Base-by-base conservation (phyloP, 129 eudicot genomes). In the Flaveria robusta region DNA sequence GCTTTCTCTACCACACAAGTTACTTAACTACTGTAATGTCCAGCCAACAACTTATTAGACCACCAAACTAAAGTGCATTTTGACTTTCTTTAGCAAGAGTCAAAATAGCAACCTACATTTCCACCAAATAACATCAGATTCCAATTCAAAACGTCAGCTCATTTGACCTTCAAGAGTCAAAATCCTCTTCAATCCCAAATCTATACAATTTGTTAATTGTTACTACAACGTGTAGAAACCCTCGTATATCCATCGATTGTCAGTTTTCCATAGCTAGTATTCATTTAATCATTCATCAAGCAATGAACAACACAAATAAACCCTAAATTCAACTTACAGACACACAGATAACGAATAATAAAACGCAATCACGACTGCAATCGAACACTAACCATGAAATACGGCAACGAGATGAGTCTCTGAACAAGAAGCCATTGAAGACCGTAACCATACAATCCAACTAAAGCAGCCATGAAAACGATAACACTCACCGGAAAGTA, bases 381-480 rank as follows among this genome's bases (percentile, higher is more conserved):
- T 65, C 47, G 31, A 69, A 55, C 31, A 78, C 87, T 79, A 24
- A 90, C 91, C 93, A 84, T 59, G 70, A 82, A 31, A 84, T 87
- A 90, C 51, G 96, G 96, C 59, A 87, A 74, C 10, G 80, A 66
- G 68, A 88, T 22, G 26, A 87, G 14, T 9, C 81, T 59, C 31
- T 74, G 84, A 75, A 90, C 29, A 2, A 90, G 74, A 43, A 89
- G 87, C 91, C 91, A 89, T 19, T 89, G 91, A 45, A 89, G 29
- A 49, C 95, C 95, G 34, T 89, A 89, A 29, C 95, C 91, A 62
- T 80, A 55, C 27, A 89, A 70, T 0, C 95, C 95, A 79, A 86
- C 71, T 19, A 84, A 84, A 55, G 91, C 87, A 60, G 89, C 82
- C 74, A 86, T 67, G 77, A 86, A 68, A 59, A 84, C 19, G 11